These are phyloP conservation scores for Leccinum griseonigrum DNA, from an alignment of 1,284 basidiomycete genomes.

Conservation along the genomic window DNA sequence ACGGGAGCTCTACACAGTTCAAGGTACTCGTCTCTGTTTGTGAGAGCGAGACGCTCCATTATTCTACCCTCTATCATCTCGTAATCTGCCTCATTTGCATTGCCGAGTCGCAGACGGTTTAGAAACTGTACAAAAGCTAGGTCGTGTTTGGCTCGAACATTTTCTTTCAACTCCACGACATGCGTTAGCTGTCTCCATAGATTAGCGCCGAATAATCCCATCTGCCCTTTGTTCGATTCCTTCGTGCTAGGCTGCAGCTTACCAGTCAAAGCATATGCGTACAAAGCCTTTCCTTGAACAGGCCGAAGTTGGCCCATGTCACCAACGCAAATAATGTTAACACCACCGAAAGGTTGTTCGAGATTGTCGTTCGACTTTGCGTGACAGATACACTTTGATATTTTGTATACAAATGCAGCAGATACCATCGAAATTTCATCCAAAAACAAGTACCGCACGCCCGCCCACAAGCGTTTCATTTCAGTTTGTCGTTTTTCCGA, in stretches of 20 bases:
- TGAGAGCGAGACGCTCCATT: too few species aligned
- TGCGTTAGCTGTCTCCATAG: not conserved
- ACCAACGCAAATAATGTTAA: not conserved
- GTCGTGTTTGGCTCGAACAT: not conserved
- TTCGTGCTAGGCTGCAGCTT: not conserved
- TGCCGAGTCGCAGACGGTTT: not conserved
- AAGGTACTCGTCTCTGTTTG: too few species aligned
- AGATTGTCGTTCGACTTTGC: not conserved
- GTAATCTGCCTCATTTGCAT: too few species aligned
- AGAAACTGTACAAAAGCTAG: not conserved
- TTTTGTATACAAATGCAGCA: not conserved
- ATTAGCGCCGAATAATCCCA: not conserved
- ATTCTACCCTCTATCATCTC: too few species aligned
- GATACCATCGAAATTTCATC: not conserved
- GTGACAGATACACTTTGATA: not conserved
- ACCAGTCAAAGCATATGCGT: not conserved
- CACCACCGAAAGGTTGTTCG: not conserved
- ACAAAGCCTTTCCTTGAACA: not conserved
- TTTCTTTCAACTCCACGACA: not conserved
- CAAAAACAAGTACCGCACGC: not conserved
- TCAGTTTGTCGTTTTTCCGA: too few species aligned
- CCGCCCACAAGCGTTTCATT: not conserved
- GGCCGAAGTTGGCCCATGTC: not conserved
- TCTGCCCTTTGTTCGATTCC: not conserved
- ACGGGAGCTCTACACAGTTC: too few species aligned